Evolutionary conservation across 257 asterid species (phyloP).

Genomic region (Capsicum pubescens): DNA sequence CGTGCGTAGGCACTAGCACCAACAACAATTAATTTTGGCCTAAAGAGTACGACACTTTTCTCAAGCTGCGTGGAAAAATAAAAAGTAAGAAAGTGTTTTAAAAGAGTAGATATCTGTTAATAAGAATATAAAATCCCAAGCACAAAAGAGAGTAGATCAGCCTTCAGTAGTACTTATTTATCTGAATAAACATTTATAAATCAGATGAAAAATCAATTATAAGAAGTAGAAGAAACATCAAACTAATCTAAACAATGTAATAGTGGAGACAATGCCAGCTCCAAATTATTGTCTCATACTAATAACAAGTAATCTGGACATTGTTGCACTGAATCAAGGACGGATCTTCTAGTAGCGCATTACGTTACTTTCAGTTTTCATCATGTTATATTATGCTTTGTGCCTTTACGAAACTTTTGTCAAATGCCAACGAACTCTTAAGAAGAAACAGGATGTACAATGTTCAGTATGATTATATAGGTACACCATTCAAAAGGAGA

Average conservation of each 20-base stretch:
- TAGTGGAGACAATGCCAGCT: slow-evolving; percentile 22
- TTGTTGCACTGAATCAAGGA: neutral
- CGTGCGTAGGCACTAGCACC: slow-evolving; percentile 99
- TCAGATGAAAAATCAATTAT: neutral
- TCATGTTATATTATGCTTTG: neutral
- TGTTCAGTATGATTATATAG: slow-evolving; percentile 3
- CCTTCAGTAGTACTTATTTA: neutral
- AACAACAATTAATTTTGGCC: slow-evolving; percentile 94
- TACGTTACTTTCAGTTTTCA: neutral
- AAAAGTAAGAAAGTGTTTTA: neutral
- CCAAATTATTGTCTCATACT: slow-evolving; percentile 8
- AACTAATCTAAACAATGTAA: neutral
- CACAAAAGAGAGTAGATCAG: neutral
- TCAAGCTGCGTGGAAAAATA: slow-evolving; percentile 60
- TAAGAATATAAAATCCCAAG: slow-evolving; percentile 8
- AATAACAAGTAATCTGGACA: slow-evolving; percentile 4
- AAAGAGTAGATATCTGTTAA: neutral
- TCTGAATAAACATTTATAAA: slow-evolving; percentile 11
- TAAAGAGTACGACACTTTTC: slow-evolving; percentile 86
- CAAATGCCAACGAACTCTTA: neutral
- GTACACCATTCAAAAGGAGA: slow-evolving; percentile 6
- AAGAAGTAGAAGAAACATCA: slow-evolving; percentile 18
- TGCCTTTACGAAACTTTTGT: neutral
- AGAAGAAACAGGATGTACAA: neutral
- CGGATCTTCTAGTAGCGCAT: neutral